phyloP scores from a whole-genome alignment of 768 basidiomycete species.

The Termitomyces sp. region DNA sequence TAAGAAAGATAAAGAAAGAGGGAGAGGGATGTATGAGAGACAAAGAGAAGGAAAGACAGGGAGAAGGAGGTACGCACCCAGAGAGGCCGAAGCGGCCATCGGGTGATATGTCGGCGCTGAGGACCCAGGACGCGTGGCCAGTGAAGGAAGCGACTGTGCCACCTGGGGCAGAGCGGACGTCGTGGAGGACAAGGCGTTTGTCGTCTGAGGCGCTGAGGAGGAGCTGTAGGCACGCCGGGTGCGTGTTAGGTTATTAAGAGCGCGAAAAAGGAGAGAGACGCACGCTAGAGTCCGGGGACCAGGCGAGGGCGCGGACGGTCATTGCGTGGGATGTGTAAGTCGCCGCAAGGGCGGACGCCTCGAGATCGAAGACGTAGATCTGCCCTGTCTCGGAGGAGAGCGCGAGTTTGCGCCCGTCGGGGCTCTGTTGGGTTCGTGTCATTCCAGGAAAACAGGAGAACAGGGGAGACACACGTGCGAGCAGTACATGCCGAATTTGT shows the following conservation, averaged over 20 bases:
- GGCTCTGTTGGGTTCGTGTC: constrained; percentile 60
- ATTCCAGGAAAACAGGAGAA: too few relatives aligned
- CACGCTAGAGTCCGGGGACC: constrained; percentile 88
- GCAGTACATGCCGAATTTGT: constrained; percentile 75
- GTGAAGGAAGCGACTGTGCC: constrained; percentile 81
- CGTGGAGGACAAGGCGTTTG: constrained; percentile 85
- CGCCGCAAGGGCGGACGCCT: constrained; percentile 54
- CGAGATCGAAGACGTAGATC: constrained; percentile 80
- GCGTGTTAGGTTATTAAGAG: too few relatives aligned
- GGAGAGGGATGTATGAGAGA: too few relatives aligned
- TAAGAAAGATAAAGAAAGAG: too few relatives aligned
- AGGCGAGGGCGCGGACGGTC: constrained; percentile 80
- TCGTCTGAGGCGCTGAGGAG: constrained; percentile 89
- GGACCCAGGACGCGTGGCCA: constrained; percentile 90
- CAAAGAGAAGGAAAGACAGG: not conserved
- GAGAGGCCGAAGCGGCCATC: constrained; percentile 78
- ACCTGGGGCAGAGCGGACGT: constrained; percentile 74
- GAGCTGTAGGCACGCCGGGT: too few relatives aligned
- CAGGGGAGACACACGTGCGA: constrained; percentile 63
- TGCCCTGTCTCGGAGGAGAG: constrained; percentile 85
- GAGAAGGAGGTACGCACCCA: constrained; percentile 43
- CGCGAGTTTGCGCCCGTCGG: constrained; percentile 79
- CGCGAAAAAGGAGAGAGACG: too few relatives aligned
- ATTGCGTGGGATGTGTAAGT: constrained; percentile 84
- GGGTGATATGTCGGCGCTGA: constrained; percentile 79